These are phyloP conservation scores for Pyrenochaeta sp. DNA, from an alignment of 2,329 filamentous ascomycete genomes.

Conservation along the genomic window DNA sequence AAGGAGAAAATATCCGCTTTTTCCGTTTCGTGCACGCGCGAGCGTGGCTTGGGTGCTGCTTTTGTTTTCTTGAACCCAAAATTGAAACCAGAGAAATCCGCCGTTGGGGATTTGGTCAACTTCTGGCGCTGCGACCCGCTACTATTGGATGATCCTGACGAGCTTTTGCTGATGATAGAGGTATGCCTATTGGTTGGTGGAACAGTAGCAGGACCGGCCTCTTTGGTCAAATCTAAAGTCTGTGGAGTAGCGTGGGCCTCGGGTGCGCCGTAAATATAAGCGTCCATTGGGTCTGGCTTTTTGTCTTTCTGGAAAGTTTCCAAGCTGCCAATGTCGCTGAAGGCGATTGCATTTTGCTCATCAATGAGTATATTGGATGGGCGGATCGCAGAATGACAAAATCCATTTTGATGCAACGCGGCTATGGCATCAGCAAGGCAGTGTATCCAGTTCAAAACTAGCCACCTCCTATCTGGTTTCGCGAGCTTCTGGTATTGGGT, in stretches of 20 bases:
- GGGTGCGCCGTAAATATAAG: slow-evolving; percentile 76
- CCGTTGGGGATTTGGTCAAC: slow-evolving; percentile 42
- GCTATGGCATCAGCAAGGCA: slow-evolving; percentile 74
- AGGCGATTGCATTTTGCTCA: slow-evolving; percentile 69
- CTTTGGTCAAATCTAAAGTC: slow-evolving; percentile 19
- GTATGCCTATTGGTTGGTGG: slow-evolving; percentile 31
- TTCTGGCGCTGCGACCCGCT: slow-evolving; percentile 43
- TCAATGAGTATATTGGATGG: slow-evolving; percentile 75
- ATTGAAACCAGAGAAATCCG: slow-evolving; percentile 46
- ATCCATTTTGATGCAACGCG: slow-evolving; percentile 69
- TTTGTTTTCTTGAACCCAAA: slow-evolving; percentile 45
- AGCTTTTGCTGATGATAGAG: slow-evolving; percentile 46
- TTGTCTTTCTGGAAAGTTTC: slow-evolving; percentile 61
- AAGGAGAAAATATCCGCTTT: slow-evolving; percentile 75
- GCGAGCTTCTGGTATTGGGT: slow-evolving; percentile 67
- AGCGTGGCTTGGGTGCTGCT: slow-evolving; percentile 34
- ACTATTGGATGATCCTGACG: slow-evolving; percentile 42
- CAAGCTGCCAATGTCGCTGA: slow-evolving; percentile 65
- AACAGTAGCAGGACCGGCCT: slow-evolving; percentile 17
- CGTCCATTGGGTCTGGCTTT: slow-evolving; percentile 69
- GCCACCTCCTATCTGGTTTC: slow-evolving; percentile 65
- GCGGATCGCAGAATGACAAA: slow-evolving; percentile 72
- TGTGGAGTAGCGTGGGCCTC: slow-evolving; percentile 57
- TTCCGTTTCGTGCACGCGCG: slow-evolving; percentile 42
- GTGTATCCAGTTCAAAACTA: slow-evolving; percentile 77